Conservation (phyloP, 2,329 filamentous ascomycete species). For the Beauveria pseudobassiana region DNA sequence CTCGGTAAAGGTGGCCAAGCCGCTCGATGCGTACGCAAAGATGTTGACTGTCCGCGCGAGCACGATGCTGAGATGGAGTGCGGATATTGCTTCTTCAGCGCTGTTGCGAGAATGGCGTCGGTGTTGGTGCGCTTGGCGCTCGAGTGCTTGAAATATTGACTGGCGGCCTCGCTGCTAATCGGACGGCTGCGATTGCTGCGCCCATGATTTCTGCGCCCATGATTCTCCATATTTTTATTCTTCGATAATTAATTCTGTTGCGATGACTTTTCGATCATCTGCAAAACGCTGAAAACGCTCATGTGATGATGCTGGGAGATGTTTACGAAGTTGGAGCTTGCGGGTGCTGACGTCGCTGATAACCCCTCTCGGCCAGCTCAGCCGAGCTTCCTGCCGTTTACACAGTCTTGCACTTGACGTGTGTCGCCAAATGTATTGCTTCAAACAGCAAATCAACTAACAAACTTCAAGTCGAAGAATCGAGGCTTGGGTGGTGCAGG, state of each 20-base stretch:
- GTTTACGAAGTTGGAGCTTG: not conserved
- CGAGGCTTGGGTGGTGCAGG: not conserved
- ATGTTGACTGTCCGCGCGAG: slow-evolving; percentile 25
- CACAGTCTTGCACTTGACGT: not conserved
- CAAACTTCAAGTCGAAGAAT: too few species aligned
- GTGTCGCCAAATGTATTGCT: not conserved
- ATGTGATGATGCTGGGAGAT: not conserved
- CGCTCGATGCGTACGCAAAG: slow-evolving; percentile 34
- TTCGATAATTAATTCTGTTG: not conserved
- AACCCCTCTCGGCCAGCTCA: slow-evolving; percentile 3
- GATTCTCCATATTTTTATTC: not conserved
- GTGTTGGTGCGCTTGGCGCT: slow-evolving; percentile 34
- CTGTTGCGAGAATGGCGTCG: slow-evolving; percentile 31
- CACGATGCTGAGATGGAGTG: slow-evolving; percentile 6
- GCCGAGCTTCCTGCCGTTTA: not conserved
- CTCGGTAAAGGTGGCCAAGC: slow-evolving; percentile 27
- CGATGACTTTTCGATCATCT: not conserved
- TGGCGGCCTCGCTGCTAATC: not conserved
- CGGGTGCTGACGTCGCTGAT: not conserved
- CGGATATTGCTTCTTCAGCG: slow-evolving; percentile 28
- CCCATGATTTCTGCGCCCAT: not conserved
- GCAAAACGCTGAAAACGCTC: not conserved
- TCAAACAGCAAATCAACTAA: not conserved
- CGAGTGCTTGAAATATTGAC: slow-evolving; percentile 30
- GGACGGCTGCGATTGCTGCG: not conserved